phyloP scores from a whole-genome alignment of 306 rosid species.

The Crotalaria pallida region DNA sequence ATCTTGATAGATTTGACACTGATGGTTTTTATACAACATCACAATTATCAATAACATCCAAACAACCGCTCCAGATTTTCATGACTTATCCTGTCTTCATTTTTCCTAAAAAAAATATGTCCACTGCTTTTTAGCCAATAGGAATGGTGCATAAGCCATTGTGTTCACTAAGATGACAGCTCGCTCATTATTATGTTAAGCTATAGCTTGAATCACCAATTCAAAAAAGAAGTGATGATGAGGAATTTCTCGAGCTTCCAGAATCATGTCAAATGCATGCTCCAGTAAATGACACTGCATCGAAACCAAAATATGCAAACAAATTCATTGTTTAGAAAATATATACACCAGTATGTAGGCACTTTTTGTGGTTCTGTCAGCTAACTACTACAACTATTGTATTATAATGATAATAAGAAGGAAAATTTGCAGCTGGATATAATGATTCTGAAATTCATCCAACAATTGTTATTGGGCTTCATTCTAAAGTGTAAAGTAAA shows the following conservation, averaged over 20 bases:
- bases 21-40: constrained; percentile 60
- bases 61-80: constrained; percentile 42
- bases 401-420: background rate
- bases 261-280: constrained; percentile 72
- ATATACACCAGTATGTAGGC: background rate
- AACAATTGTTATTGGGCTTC: too few species aligned
- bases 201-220: constrained; percentile 59
- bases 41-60: constrained; percentile 46
- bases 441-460: constrained; percentile 8
- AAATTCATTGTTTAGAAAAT: constrained; percentile 12
- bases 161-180: constrained; percentile 55
- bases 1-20: constrained; percentile 47
- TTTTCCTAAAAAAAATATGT: constrained; percentile 46
- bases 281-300: constrained; percentile 74
- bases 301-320: constrained; percentile 23
- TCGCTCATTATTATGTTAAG: constrained; percentile 44
- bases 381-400: background rate
- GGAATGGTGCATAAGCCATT: constrained; percentile 83
- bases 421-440: background rate
- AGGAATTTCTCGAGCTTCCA: constrained; percentile 83
- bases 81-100: constrained; percentile 38
- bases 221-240: constrained; percentile 47
- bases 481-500: too few species aligned
- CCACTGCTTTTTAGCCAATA: constrained; percentile 69
- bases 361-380: background rate